Conservation (phyloP, 805 yeast species). For the Suhomyces sp. region DNA sequence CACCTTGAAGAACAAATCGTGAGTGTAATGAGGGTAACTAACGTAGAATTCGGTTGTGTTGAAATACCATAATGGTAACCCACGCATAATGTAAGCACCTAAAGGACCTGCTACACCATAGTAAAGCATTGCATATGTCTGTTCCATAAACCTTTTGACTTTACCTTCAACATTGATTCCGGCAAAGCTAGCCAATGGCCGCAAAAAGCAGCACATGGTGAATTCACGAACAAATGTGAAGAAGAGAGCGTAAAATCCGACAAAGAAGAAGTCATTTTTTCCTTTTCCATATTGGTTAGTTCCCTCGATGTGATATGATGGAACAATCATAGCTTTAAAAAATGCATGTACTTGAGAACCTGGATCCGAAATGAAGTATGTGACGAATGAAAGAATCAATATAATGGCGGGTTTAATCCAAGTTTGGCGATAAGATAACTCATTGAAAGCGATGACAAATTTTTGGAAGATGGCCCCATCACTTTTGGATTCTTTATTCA, state of each 20-base stretch:
- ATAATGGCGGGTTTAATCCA: constrained; percentile 70
- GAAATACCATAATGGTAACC: constrained; percentile 85
- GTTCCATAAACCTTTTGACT: constrained; percentile 85
- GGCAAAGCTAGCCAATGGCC: constrained; percentile 59
- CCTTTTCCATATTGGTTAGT: constrained; percentile 86
- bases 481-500: constrained; percentile 23
- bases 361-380: constrained; percentile 57
- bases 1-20: constrained; percentile 66
- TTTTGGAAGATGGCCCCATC: constrained; percentile 58
- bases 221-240: constrained; percentile 92
- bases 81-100: constrained; percentile 83
- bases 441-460: constrained; percentile 55
- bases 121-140: constrained; percentile 79
- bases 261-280: constrained; percentile 72
- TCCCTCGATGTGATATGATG: constrained; percentile 62
- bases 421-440: constrained; percentile 56
- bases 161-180: constrained; percentile 58
- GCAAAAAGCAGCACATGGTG: constrained; percentile 74
- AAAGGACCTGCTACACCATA: constrained; percentile 78
- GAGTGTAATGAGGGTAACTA: constrained; percentile 78
- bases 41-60: constrained; percentile 78
- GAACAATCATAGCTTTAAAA: constrained; percentile 58
- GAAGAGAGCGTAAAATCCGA: constrained; percentile 74
- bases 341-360: constrained; percentile 53
- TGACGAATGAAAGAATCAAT: constrained; percentile 35